phyloP scores from a whole-genome alignment of 2,329 filamentous ascomycete species.

The Cryphonectria naterciae region DNA sequence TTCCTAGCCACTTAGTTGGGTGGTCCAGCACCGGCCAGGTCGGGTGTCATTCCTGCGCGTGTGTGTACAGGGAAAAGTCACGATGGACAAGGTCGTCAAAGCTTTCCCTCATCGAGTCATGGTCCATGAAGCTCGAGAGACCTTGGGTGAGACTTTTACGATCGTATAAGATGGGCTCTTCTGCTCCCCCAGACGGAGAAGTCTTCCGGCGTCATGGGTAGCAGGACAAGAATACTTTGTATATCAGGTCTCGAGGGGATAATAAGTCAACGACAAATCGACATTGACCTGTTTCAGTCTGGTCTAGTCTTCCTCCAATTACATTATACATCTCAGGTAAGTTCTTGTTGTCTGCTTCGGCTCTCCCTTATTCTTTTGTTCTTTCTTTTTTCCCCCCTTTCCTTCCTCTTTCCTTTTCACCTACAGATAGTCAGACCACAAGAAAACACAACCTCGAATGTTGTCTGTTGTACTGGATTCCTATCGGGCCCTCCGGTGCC shows the following conservation, averaged over 20 bases:
- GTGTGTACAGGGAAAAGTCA: not conserved
- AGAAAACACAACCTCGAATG: not conserved
- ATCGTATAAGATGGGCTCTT: not conserved
- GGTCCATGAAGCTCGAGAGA: not conserved
- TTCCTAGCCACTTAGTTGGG: not conserved
- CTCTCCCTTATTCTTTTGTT: too few relatives aligned
- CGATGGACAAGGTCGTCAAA: slow-evolving; percentile 4
- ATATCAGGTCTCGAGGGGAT: not conserved
- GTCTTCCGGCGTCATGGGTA: not conserved
- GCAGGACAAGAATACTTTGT: not conserved
- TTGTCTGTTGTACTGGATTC: not conserved
- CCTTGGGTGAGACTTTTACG: not conserved
- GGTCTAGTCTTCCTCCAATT: not conserved
- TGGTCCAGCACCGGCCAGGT: not conserved
- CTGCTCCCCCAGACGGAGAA: not conserved
- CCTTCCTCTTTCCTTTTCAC: too few relatives aligned
- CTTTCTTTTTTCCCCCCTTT: not conserved
- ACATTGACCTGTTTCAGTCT: not conserved
- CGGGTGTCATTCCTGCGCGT: slow-evolving; percentile 4
- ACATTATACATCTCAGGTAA: not conserved
- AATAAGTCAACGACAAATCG: not conserved
- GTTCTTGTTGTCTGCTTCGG: not conserved
- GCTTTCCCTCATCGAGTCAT: slow-evolving; percentile 13
- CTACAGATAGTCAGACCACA: not conserved
- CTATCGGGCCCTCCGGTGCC: slow-evolving; percentile 3